Percentiles rank a stretch among this genome's conserved stretches.
These are phyloP conservation scores for Jaenimonas drosophilae DNA, from an alignment of 208 protist species.

Conservation along the genomic window DNA sequence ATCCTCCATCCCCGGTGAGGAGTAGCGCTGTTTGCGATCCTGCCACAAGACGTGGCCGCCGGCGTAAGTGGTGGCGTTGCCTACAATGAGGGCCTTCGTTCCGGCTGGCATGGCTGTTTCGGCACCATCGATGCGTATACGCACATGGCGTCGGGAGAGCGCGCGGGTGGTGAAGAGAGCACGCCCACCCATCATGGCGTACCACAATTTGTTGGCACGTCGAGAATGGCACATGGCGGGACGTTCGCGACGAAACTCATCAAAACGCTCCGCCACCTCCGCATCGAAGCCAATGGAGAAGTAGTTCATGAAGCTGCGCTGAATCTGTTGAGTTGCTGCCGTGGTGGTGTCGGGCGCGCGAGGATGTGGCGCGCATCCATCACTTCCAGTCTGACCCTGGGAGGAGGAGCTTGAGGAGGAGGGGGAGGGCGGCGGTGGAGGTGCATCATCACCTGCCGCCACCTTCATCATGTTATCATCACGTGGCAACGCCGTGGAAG, in stretches of 20 bases:
- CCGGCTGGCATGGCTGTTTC: slow-evolving; percentile 15
- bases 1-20: slow-evolving; percentile 18
- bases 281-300: slow-evolving; percentile 68
- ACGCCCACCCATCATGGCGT: slow-evolving; percentile 35
- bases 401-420: too few relatives aligned
- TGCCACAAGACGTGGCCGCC: slow-evolving; percentile 41
- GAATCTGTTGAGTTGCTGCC: background rate
- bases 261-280: slow-evolving; percentile 25
- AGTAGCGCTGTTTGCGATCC: slow-evolving; percentile 16
- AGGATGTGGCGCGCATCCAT: background rate
- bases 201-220: slow-evolving; percentile 45
- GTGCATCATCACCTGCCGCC: too few relatives aligned
- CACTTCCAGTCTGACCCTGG: background rate
- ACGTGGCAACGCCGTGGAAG: too few relatives aligned
- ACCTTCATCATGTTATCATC: too few relatives aligned
- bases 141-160: slow-evolving; percentile 17
- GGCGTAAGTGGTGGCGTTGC: slow-evolving; percentile 45
- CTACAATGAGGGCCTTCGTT: slow-evolving; percentile 27
- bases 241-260: slow-evolving; percentile 31
- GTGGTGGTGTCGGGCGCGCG: background rate
- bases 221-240: slow-evolving; percentile 25
- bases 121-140: slow-evolving; percentile 18
- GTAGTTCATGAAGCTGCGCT: slow-evolving; percentile 45
- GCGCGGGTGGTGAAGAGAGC: slow-evolving; percentile 20
- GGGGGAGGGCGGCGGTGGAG: too few relatives aligned